These are phyloP conservation scores for Brassica juncea DNA, from an alignment of 345 rosid genomes.

Conservation along the genomic window DNA sequence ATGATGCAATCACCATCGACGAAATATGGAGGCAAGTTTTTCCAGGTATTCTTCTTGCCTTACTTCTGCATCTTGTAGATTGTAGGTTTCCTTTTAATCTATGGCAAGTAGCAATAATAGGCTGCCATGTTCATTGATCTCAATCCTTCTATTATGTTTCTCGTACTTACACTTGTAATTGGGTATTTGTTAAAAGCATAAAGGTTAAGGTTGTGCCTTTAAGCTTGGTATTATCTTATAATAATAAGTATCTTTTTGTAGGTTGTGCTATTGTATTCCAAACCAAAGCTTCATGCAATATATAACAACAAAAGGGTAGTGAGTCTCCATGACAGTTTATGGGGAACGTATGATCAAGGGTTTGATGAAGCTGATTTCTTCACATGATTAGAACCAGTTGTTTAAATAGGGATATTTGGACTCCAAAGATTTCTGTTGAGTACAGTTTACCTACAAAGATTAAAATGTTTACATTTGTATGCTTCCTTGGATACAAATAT, in stretches of 20 bases:
- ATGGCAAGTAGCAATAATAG: neutral
- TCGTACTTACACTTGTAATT: slow-evolving; percentile 50
- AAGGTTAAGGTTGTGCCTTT: slow-evolving; percentile 4
- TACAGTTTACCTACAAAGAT: slow-evolving; percentile 58
- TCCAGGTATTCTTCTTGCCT: neutral
- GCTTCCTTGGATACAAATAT: slow-evolving; percentile 93
- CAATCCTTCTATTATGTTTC: slow-evolving; percentile 67
- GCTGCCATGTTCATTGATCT: neutral
- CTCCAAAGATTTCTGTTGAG: slow-evolving; percentile 53
- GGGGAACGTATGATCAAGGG: slow-evolving; percentile 78
- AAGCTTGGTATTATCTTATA: slow-evolving; percentile 7
- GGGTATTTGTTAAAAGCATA: slow-evolving; percentile 1
- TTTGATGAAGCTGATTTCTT: slow-evolving; percentile 55
- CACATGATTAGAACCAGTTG: slow-evolving; percentile 51
- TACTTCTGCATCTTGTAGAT: neutral
- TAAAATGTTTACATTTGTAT: slow-evolving; percentile 68
- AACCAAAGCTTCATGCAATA: no score
- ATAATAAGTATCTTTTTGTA: slow-evolving; percentile 34
- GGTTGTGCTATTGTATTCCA: slow-evolving; percentile 52
- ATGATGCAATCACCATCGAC: neutral
- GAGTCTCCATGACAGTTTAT: slow-evolving; percentile 85
- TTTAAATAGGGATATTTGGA: slow-evolving; percentile 45
- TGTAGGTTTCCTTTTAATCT: neutral
- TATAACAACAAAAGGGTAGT: slow-evolving; percentile 94
- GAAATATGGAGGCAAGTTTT: neutral